A percentile compares a stretch with the other conserved stretches of the same genome.
Evolutionary conservation across 2,329 filamentous ascomycete species (phyloP).

Genomic region (Colletotrichum gigasporum): DNA sequence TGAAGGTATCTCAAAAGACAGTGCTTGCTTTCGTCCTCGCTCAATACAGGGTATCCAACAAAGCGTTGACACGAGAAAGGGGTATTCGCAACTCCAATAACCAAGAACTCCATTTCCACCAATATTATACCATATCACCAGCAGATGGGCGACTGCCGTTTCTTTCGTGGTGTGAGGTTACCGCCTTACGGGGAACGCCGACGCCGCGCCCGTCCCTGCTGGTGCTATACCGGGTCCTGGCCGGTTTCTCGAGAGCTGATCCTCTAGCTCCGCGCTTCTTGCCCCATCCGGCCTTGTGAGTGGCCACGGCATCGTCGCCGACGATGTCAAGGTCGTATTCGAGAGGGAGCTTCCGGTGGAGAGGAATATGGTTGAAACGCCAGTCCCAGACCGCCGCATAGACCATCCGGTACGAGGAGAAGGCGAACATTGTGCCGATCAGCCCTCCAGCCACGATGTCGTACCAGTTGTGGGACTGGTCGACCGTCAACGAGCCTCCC

Average conservation of each 20-base stretch:
- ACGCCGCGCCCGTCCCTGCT: slow-evolving; percentile 8
- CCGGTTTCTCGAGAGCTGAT: neutral
- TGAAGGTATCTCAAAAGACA: neutral
- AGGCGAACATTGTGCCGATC: slow-evolving; percentile 73
- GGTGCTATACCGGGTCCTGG: slow-evolving; percentile 4
- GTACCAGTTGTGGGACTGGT: slow-evolving; percentile 81
- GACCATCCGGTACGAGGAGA: slow-evolving; percentile 72
- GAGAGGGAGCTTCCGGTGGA: slow-evolving; percentile 67
- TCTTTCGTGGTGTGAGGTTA: slow-evolving; percentile 4
- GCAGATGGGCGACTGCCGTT: neutral
- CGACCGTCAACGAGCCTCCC: slow-evolving; percentile 74
- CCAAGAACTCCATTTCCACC: neutral
- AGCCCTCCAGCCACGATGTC: slow-evolving; percentile 72
- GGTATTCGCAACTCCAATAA: neutral
- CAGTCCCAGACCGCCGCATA: slow-evolving; percentile 76
- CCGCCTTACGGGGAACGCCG: slow-evolving; percentile 17
- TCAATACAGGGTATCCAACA: neutral
- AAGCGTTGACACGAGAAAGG: neutral
- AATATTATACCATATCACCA: slow-evolving; percentile 6
- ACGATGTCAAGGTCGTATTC: slow-evolving; percentile 54
- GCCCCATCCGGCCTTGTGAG: slow-evolving; percentile 69
- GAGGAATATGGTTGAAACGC: slow-evolving; percentile 72
- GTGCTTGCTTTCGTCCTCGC: neutral
- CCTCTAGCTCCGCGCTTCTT: neutral
- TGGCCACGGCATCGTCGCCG: slow-evolving; percentile 64